Percentiles rank a stretch among this genome's conserved stretches.
Evolutionary conservation across 345 rosid species (phyloP).

Genomic region (Fremontodendron californicum): DNA sequence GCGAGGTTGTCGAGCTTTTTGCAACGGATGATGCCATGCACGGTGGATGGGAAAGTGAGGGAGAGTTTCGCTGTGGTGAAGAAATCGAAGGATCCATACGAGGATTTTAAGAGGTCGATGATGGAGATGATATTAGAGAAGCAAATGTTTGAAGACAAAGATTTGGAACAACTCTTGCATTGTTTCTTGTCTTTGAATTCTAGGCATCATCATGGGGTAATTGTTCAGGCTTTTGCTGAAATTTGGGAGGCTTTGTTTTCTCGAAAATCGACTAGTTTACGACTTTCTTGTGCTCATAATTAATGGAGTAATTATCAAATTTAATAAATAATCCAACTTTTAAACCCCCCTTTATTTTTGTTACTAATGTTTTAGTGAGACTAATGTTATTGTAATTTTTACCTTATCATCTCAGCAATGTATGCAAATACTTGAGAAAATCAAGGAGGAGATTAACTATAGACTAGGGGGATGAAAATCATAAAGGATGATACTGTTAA

Average conservation of each 20-base stretch:
- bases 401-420: too few relatives aligned
- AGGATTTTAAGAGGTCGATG: slow-evolving; percentile 65
- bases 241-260: slow-evolving; percentile 51
- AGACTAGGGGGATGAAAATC: too few relatives aligned
- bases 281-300: slow-evolving; percentile 15
- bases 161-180: slow-evolving; percentile 54
- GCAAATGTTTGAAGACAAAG: slow-evolving; percentile 49
- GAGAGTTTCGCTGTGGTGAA: slow-evolving; percentile 75
- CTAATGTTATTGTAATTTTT: too few relatives aligned
- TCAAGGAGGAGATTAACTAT: too few relatives aligned
- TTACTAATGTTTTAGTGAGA: background rate
- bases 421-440: too few relatives aligned
- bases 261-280: slow-evolving; percentile 5
- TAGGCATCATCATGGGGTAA: slow-evolving; percentile 45
- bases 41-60: slow-evolving; percentile 49
- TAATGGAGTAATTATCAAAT: background rate
- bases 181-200: slow-evolving; percentile 60
- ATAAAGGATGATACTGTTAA: too few relatives aligned
- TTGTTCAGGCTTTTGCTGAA: slow-evolving; percentile 49
- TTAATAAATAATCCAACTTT: background rate
- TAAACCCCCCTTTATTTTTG: too few relatives aligned
- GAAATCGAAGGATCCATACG: slow-evolving; percentile 57
- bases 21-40: slow-evolving; percentile 54
- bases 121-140: slow-evolving; percentile 72
- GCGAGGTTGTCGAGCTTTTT: slow-evolving; percentile 52